phyloP scores from a whole-genome alignment of 1,139 yeast species.

The Blastobotrys capitulatus region DNA sequence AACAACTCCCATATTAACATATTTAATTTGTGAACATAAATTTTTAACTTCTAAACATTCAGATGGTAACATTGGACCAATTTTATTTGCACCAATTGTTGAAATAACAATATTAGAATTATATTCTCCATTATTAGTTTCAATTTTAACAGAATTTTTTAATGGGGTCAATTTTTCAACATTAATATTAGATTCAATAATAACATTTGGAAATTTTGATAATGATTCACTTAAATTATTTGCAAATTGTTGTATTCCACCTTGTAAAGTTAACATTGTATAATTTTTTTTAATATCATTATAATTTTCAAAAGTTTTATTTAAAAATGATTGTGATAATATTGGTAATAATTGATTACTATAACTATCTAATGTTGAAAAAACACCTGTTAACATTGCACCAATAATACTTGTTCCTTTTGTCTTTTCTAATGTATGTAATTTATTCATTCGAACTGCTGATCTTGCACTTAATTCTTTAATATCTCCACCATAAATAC shows the following conservation, averaged over 20 bases:
- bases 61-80: slow-evolving; percentile 18
- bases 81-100: slow-evolving; percentile 26
- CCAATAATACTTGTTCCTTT: slow-evolving; percentile 53
- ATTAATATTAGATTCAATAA: slow-evolving; percentile 30
- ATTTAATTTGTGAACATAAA: slow-evolving; percentile 21
- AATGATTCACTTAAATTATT: slow-evolving; percentile 31
- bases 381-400: slow-evolving; percentile 33
- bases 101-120: slow-evolving; percentile 27
- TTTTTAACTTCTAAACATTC: slow-evolving; percentile 15
- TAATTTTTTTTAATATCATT: slow-evolving; percentile 19
- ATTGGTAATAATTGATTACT: slow-evolving; percentile 24
- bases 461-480: slow-evolving; percentile 58
- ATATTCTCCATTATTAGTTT: slow-evolving; percentile 12
- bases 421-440: slow-evolving; percentile 52
- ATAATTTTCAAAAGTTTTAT: slow-evolving; percentile 16
- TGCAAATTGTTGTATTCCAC: slow-evolving; percentile 32
- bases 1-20: slow-evolving; percentile 34
- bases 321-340: slow-evolving; percentile 24
- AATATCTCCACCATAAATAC: slow-evolving; percentile 87
- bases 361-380: slow-evolving; percentile 26
- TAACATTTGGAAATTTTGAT: slow-evolving; percentile 45
- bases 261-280: slow-evolving; percentile 27
- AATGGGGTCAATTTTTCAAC: slow-evolving; percentile 19
- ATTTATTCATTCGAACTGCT: slow-evolving; percentile 35
- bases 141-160: slow-evolving; percentile 10